Evolutionary conservation across 495 filamentous ascomycete genomes (phyloP), one percentile per base, ranked within the genome.

Genomic region (Aspergillus nidulans): DNA sequence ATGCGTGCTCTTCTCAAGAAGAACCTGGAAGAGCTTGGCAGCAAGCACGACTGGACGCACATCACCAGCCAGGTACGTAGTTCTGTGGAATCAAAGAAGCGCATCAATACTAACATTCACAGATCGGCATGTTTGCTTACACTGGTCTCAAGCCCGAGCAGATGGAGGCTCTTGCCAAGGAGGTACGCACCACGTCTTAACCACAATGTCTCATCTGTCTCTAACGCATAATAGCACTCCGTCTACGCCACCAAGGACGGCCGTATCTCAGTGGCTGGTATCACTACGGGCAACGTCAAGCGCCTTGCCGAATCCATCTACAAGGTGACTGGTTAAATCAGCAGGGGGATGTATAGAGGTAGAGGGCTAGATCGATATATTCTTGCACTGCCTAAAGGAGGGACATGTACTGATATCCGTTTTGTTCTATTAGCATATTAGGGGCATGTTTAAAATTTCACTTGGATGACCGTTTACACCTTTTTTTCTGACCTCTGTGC

Each of bases 111-210:
- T 60, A 32, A 64, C 38, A n/a, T 45, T 26, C 16, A 1, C 34
- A 88, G 77, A 98, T 98, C 61, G 94, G 94, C 75, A 98, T 98
- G 94, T 98, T 98, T 67, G 92, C 92, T 62, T 98, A 94, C 79
- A 98, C 94, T 28, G 94, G 94, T 46, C 76, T 98, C 67, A 92
- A 82, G 62, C 84, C 92, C 58, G 87, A 94, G 76, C 87, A 96
- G 78, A 96, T 97, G 89, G 88, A 92, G 21, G 77, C 75, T 67
- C 79, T 98, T 55, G 91, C 94, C 55, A 91, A 95, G 78, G 91
- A 97, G 77, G 85, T 86, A 69, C 64, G 78, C 25, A 43, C 40
- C n/a, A 15, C 25, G 5, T 23, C 26, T 18, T 24, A 5, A 4
- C 19, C 18, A 15, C n/a, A 47, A 34, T 32, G 23, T 36, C 3